These are phyloP conservation scores for Fusarium siculi DNA, from an alignment of 2,329 filamentous ascomycete species.

Conservation along the genomic window DNA sequence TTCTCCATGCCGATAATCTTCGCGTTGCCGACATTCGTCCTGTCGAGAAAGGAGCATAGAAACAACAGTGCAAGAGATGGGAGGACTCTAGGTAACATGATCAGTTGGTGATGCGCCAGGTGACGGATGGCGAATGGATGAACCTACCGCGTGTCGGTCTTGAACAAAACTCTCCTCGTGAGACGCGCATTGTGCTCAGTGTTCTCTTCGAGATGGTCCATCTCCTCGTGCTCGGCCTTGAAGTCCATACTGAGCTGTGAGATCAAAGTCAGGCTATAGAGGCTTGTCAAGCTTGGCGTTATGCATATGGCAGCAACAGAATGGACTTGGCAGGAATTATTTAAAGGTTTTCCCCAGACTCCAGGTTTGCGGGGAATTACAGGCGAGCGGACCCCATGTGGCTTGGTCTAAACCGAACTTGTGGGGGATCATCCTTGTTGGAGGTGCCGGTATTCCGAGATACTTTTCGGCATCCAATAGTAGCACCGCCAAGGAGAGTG, in stretches of 20 bases:
- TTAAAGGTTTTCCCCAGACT: constrained; percentile 2
- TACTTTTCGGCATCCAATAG: neutral
- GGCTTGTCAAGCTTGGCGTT: neutral
- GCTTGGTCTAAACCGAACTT: neutral
- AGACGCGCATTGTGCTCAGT: neutral
- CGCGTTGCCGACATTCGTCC: constrained; percentile 79
- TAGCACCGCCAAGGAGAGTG: neutral
- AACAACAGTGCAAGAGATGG: neutral
- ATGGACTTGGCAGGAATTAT: neutral
- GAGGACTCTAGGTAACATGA: neutral
- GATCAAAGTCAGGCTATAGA: neutral
- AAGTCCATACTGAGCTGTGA: neutral
- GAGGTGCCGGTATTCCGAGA: constrained; percentile 5
- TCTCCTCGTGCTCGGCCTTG: constrained; percentile 1
- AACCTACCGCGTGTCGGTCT: constrained; percentile 1
- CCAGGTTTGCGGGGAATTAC: neutral
- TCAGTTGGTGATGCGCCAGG: neutral
- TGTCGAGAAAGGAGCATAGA: constrained; percentile 57
- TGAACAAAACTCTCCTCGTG: constrained; percentile 1
- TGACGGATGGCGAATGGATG: neutral
- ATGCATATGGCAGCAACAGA: neutral
- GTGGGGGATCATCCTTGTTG: neutral
- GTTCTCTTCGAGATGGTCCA: neutral
- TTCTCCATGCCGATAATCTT: constrained; percentile 71
- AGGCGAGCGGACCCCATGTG: neutral